Evolutionary conservation across 2,329 filamentous ascomycete genomes (phyloP).

Genomic region (Falciphora oryzae): DNA sequence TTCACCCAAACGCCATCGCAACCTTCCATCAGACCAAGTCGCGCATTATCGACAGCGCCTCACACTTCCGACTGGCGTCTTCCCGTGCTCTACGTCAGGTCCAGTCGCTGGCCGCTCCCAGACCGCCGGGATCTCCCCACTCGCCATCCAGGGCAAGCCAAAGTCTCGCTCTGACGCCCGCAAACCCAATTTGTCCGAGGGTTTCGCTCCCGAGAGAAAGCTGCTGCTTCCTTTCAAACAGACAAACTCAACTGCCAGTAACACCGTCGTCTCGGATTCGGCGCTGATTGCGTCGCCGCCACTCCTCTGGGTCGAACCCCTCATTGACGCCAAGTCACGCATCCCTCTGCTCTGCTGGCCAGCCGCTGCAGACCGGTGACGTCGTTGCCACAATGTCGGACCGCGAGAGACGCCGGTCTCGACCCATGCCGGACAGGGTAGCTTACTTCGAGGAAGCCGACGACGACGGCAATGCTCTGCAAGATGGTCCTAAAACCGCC

Average conservation of each 20-base stretch:
- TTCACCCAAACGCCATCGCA: conserved; percentile 1
- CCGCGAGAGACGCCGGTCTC: conserved; percentile 22
- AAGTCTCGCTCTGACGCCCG: not conserved
- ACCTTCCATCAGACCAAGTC: not conserved
- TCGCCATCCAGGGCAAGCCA: not conserved
- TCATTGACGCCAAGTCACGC: not conserved
- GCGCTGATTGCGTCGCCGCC: not conserved
- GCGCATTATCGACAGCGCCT: not conserved
- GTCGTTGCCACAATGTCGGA: conserved; percentile 34
- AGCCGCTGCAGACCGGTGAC: not conserved
- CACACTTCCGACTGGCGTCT: not conserved
- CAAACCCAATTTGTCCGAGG: not conserved
- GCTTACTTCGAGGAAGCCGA: conserved; percentile 47
- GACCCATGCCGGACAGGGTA: conserved; percentile 20
- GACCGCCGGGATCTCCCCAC: conserved; percentile 10
- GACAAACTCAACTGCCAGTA: not conserved
- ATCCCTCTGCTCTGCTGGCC: not conserved
- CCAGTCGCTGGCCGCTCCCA: conserved; percentile 3
- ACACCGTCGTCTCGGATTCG: not conserved
- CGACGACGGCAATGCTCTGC: conserved; percentile 38
- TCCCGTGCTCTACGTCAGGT: not conserved
- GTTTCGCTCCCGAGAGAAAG: not conserved
- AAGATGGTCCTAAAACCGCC: conserved; percentile 33
- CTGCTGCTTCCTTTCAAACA: not conserved
- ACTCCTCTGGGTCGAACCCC: not conserved